Evolutionary conservation across 495 filamentous ascomycete species (phyloP), one percentile per base, ranked within the genome.

Genomic region (Neurospora pannonica): DNA sequence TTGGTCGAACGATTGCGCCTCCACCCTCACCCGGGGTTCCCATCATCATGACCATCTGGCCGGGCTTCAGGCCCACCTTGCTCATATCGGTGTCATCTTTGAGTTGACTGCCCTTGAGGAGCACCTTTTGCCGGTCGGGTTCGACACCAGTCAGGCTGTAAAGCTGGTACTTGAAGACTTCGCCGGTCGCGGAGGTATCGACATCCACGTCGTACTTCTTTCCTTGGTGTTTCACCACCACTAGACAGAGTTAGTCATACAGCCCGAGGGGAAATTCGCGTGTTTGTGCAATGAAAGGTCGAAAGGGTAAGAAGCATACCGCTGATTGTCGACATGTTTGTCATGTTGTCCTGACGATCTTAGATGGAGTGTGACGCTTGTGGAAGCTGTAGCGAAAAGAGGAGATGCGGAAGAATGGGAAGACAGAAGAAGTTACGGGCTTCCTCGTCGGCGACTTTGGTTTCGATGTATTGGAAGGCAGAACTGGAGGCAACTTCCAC

Each of bases 111-210:
- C 95, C 94, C 83, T 97, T 98, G 78, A 97, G 88, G 40, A 99
- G 82, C 73, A 99, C 92, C 86, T 98, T 98, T 82, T 98, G 97
- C 48, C 95, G 92, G 54, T 96, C 94, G 73, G 96, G 96, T 78
- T 98, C 96, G 79, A 99, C 97, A 71, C 94, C 94, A 31, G 96
- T 99, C 13, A 99, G 85, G 71, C 94, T 97, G 83, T 91, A 99
- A 28, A 99, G 89, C 81, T 98, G 96, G 79, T 89, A 94, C 79
- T 99, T 99, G 85, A 99, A 93, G 48, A 91, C 92, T 81, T 98
- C 96, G 83, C 95, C 96, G 74, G 89, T 92, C 21, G 93, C 91
- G 19, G 89, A 87, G 62, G 91, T 88, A 81, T 98, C 95, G 75
- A 98, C 89, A 74, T 98, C 94, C 80, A 99, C 89, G 78, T 98